Evolutionary conservation across 768 basidiomycete genomes (phyloP).

Genomic region (Lepiota brunneoincarnata): DNA sequence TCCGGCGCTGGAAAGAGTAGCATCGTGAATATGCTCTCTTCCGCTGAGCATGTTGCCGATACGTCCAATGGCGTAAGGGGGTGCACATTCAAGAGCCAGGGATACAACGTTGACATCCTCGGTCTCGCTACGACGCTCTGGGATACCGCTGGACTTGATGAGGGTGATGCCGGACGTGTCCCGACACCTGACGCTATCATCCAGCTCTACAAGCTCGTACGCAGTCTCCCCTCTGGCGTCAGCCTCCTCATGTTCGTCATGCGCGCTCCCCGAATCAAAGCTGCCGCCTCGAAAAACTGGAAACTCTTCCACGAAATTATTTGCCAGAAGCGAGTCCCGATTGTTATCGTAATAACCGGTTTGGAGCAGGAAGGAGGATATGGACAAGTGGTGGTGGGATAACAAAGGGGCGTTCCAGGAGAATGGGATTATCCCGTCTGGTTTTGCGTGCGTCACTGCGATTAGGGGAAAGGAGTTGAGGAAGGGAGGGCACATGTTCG

Average conservation of each 20-base stretch:
- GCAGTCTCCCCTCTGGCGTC: constrained; percentile 31
- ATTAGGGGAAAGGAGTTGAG: constrained; percentile 23
- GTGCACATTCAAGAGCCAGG: constrained; percentile 31
- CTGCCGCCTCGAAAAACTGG: constrained; percentile 34
- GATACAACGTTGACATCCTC: constrained; percentile 24
- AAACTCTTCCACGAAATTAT: constrained; percentile 33
- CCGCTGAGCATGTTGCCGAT: constrained; percentile 17
- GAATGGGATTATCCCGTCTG: constrained; percentile 25
- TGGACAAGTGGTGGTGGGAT: constrained; percentile 28
- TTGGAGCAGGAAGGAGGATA: constrained; percentile 30
- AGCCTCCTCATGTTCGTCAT: constrained; percentile 39
- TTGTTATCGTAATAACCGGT: constrained; percentile 34
- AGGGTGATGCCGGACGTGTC: constrained; percentile 13
- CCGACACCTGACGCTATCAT: constrained; percentile 20
- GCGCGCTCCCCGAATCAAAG: constrained; percentile 34
- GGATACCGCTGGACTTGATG: constrained; percentile 35
- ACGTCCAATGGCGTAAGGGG: constrained; percentile 30
- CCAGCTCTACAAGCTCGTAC: constrained; percentile 28
- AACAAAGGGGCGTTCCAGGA: constrained; percentile 27
- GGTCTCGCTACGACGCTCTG: constrained; percentile 25
- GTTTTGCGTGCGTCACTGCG: constrained; percentile 39
- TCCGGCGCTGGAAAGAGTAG: constrained; percentile 28
- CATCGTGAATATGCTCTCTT: constrained; percentile 29
- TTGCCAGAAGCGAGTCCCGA: constrained; percentile 35
- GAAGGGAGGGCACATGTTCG: not conserved